Evolutionary conservation across 2,329 filamentous ascomycete species (phyloP).

Genomic region (Arthroderma sp.): DNA sequence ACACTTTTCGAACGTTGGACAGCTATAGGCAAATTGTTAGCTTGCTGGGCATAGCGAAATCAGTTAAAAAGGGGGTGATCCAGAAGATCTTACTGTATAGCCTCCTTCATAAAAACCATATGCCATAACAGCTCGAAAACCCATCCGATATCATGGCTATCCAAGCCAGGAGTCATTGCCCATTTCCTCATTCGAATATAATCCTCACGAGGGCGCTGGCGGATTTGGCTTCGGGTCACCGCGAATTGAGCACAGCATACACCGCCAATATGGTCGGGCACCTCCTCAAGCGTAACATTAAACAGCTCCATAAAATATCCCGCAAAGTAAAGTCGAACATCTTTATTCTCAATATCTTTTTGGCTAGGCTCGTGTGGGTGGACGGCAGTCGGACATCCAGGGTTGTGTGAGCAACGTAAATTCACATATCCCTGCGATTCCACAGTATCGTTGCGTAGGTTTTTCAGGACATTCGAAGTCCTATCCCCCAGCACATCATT

Average conservation of each 20-base stretch:
- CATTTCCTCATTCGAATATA: constrained; percentile 47
- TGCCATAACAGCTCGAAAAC: constrained; percentile 57
- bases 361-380: constrained; percentile 32
- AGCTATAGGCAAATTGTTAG: constrained; percentile 1
- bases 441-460: constrained; percentile 37
- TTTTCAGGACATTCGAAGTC: constrained; percentile 35
- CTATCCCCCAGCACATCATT: constrained; percentile 42
- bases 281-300: constrained; percentile 16
- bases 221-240: constrained; percentile 35
- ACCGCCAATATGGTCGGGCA: constrained; percentile 35
- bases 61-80: neutral
- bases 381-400: constrained; percentile 41
- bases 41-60: neutral
- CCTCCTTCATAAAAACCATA: constrained; percentile 35
- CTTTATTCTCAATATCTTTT: constrained; percentile 18
- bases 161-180: constrained; percentile 43
- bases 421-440: constrained; percentile 40
- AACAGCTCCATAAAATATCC: constrained; percentile 39
- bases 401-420: constrained; percentile 39
- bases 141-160: constrained; percentile 44
- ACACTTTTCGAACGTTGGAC: constrained; percentile 5
- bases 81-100: constrained; percentile 24
- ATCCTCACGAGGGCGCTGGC: constrained; percentile 33
- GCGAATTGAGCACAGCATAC: constrained; percentile 45
- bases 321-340: constrained; percentile 37